Conservation (phyloP, 495 filamentous ascomycete species). For the Hypoxylon fuscum region DNA sequence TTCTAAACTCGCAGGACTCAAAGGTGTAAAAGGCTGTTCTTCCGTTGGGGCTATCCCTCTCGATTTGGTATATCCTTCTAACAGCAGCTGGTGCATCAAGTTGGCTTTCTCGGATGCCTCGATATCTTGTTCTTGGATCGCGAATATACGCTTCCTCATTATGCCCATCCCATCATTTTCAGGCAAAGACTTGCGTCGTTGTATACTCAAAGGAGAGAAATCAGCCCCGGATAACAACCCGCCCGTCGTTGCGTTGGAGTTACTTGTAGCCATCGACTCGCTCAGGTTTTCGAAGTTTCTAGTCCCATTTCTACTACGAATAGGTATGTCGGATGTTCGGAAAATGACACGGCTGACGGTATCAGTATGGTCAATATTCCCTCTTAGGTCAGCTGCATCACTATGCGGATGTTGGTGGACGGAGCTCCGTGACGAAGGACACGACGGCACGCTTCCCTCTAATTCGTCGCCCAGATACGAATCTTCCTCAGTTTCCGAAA, state of each 20-base stretch:
- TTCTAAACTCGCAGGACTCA: slow-evolving; percentile 38
- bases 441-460: slow-evolving; percentile 33
- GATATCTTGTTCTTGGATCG: slow-evolving; percentile 72
- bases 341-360: slow-evolving; percentile 3
- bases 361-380: slow-evolving; percentile 3
- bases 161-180: slow-evolving; percentile 92
- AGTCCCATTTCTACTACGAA: slow-evolving; percentile 12
- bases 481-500: slow-evolving; percentile 44
- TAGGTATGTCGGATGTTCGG: slow-evolving; percentile 9
- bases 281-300: slow-evolving; percentile 6
- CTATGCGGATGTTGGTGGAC: slow-evolving; percentile 31
- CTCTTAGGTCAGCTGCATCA: slow-evolving; percentile 8
- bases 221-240: slow-evolving; percentile 5
- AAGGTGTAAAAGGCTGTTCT: slow-evolving; percentile 44
- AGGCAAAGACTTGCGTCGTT: slow-evolving; percentile 63
- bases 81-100: slow-evolving; percentile 84
- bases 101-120: slow-evolving; percentile 80
- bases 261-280: slow-evolving; percentile 16
- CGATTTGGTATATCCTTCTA: slow-evolving; percentile 71
- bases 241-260: slow-evolving; percentile 9
- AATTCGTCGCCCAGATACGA: slow-evolving; percentile 29
- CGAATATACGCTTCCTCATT: slow-evolving; percentile 78
- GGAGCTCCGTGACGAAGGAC: slow-evolving; percentile 37
- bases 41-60: slow-evolving; percentile 52
- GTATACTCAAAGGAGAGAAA: slow-evolving; percentile 3